These are phyloP conservation scores for Saitoella complicata DNA, from an alignment of 805 yeast species.

Conservation along the genomic window DNA sequence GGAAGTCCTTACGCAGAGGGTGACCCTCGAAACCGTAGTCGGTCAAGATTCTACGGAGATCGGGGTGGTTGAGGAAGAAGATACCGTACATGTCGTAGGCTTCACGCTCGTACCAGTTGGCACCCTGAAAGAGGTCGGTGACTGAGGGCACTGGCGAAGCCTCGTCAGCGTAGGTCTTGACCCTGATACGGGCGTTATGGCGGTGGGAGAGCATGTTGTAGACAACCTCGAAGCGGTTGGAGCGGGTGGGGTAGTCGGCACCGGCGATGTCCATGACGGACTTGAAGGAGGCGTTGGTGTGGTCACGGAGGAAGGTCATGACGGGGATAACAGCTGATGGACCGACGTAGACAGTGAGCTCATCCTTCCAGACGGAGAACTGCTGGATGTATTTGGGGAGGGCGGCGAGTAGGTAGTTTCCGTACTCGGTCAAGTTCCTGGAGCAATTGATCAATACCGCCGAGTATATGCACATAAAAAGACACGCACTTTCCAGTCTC, in stretches of 20 bases:
- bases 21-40: constrained; percentile 89
- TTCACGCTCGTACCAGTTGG: constrained; percentile 85
- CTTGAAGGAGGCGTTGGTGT: constrained; percentile 68
- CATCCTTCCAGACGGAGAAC: constrained; percentile 83
- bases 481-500: constrained; percentile 20
- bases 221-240: constrained; percentile 74
- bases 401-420: constrained; percentile 58
- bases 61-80: constrained; percentile 80
- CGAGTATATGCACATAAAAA: too few relatives aligned
- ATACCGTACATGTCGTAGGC: constrained; percentile 77
- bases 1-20: constrained; percentile 83
- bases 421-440: constrained; percentile 27
- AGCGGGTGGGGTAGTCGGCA: constrained; percentile 71
- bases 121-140: constrained; percentile 57
- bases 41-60: constrained; percentile 74
- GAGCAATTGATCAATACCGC: too few relatives aligned
- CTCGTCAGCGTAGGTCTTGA: constrained; percentile 77
- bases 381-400: constrained; percentile 72
- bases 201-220: constrained; percentile 68
- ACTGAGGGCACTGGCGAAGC: constrained; percentile 66
- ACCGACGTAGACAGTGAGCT: constrained; percentile 56
- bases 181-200: constrained; percentile 73
- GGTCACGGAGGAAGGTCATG: constrained; percentile 52
- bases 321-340: constrained; percentile 65
- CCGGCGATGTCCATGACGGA: constrained; percentile 69